These are phyloP conservation scores for Cicer bijugum DNA, from an alignment of 306 rosid species.

Conservation along the genomic window DNA sequence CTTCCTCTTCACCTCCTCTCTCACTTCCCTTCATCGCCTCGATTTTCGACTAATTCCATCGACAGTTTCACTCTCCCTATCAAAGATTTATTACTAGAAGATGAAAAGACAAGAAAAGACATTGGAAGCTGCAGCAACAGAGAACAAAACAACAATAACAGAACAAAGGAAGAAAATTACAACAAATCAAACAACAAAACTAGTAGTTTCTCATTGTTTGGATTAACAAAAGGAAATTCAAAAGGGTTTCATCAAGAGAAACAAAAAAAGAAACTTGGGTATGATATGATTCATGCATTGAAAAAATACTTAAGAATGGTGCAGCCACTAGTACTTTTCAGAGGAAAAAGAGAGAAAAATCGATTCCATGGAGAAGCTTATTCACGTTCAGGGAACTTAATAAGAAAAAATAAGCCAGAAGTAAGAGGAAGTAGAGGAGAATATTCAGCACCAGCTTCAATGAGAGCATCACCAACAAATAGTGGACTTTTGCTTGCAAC, in stretches of 20 bases:
- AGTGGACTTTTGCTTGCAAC: conserved; percentile 74
- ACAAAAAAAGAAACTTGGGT: conserved; percentile 44
- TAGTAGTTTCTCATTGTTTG: conserved; percentile 68
- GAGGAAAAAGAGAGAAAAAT: conserved; percentile 61
- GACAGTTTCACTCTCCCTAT: conserved; percentile 76
- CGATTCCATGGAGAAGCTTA: conserved; percentile 54
- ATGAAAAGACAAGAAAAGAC: conserved; percentile 42
- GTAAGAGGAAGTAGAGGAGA: conserved; percentile 74
- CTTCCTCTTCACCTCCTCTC: conserved; percentile 91
- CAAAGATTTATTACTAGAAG: conserved; percentile 40
- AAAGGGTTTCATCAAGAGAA: conserved; percentile 46
- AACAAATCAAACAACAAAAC: conserved; percentile 35
- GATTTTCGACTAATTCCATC: conserved; percentile 71
- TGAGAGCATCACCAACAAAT: conserved; percentile 89
- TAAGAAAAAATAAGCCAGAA: conserved; percentile 51
- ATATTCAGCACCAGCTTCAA: conserved; percentile 93
- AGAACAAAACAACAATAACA: neutral
- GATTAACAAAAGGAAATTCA: conserved; percentile 60
- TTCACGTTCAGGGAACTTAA: conserved; percentile 81
- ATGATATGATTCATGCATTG: conserved; percentile 62
- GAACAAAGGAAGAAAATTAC: conserved; percentile 37
- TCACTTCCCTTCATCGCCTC: conserved; percentile 80
- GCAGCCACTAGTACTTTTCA: conserved; percentile 56
- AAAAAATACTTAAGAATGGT: conserved; percentile 73
- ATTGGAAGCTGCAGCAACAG: conserved; percentile 13